phyloP scores from a whole-genome alignment of 2,329 filamentous ascomycete species.

The Pseudodiploospora longispora region DNA sequence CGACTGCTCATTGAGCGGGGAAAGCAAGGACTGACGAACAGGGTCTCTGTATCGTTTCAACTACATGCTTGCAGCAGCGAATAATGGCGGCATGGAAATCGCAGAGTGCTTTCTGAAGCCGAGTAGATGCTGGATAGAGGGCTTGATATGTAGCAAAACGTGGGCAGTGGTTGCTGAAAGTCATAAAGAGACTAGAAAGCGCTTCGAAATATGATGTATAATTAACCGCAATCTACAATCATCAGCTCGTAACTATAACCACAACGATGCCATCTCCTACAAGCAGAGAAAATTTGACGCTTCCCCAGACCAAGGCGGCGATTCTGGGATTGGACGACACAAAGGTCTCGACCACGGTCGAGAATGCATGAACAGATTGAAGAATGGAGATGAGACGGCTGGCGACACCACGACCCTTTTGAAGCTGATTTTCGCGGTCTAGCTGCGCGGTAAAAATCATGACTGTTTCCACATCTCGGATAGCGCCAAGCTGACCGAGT shows the following conservation, averaged over 20 bases:
- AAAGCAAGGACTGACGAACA: conserved; percentile 14
- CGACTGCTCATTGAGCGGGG: background rate
- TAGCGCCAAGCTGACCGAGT: background rate
- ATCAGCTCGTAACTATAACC: background rate
- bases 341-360: conserved; percentile 26
- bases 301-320: conserved; percentile 35
- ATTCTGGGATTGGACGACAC: conserved; percentile 28
- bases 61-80: conserved; percentile 23
- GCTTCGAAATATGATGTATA: conserved; percentile 31
- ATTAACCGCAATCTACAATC: conserved; percentile 22
- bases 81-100: conserved; percentile 28
- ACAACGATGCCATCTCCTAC: conserved; percentile 12
- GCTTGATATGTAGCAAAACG: conserved; percentile 27
- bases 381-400: conserved; percentile 24
- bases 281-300: conserved; percentile 32
- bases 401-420: conserved; percentile 18
- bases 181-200: conserved; percentile 27
- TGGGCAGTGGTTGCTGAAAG: conserved; percentile 25
- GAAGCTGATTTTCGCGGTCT: conserved; percentile 13
- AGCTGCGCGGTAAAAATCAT: conserved; percentile 27
- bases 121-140: conserved; percentile 24
- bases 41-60: conserved; percentile 18
- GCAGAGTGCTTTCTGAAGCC: conserved; percentile 25
- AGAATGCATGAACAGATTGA: conserved; percentile 28
- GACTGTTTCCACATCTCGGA: conserved; percentile 22